A percentile compares a stretch with the other conserved stretches of the same genome.
Evolutionary conservation across 1,284 basidiomycete species (phyloP).

Genomic region (Ganoderma sinense): DNA sequence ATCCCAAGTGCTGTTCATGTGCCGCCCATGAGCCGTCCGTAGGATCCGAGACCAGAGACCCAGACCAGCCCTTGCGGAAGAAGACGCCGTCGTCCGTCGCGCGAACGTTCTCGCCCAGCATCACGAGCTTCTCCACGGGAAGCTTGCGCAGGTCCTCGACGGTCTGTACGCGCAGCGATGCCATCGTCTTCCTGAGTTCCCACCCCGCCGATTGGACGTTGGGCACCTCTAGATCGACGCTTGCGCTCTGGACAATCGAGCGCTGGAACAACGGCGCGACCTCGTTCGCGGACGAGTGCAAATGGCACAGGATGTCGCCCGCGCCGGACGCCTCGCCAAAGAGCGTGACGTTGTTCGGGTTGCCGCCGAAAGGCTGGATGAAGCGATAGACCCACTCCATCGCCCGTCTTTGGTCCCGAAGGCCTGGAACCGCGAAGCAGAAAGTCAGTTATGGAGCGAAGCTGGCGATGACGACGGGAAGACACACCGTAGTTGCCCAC

Average conservation of each 20-base stretch:
- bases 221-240: conserved; percentile 66
- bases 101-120: conserved; percentile 55
- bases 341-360: conserved; percentile 73
- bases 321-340: conserved; percentile 78
- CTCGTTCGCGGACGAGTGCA: conserved; percentile 71
- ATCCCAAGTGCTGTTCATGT: conserved; percentile 40
- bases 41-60: conserved; percentile 48
- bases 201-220: conserved; percentile 67
- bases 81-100: conserved; percentile 74
- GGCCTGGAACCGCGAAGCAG: conserved; percentile 47
- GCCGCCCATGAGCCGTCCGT: conserved; percentile 32
- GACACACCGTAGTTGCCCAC: conserved; percentile 76
- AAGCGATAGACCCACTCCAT: conserved; percentile 75
- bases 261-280: conserved; percentile 66
- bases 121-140: conserved; percentile 61
- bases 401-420: conserved; percentile 74
- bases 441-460: conserved; percentile 10
- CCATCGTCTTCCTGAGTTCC: conserved; percentile 68
- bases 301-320: conserved; percentile 74
- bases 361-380: conserved; percentile 76
- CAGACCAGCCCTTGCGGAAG: conserved; percentile 66
- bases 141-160: conserved; percentile 68
- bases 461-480: conserved; percentile 7
- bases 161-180: conserved; percentile 55
- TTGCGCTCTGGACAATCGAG: conserved; percentile 71